phyloP scores from a whole-genome alignment of 345 rosid genomes.

The Trapa incisa region DNA sequence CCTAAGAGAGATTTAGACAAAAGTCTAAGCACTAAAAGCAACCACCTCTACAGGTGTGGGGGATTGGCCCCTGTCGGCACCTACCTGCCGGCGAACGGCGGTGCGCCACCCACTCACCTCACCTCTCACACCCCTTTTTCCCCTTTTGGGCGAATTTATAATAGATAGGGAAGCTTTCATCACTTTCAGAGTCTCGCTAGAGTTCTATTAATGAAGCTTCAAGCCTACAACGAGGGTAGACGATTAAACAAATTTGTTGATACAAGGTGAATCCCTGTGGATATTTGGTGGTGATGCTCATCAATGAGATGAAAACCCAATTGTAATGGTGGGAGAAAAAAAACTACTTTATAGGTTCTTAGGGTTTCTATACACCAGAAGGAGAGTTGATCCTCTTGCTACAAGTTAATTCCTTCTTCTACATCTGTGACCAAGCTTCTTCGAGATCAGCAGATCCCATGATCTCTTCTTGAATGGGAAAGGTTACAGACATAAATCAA shows the following conservation, averaged over 20 bases:
- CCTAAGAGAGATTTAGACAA: neutral
- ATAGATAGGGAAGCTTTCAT: neutral
- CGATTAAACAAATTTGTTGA: neutral
- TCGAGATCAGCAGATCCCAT: neutral
- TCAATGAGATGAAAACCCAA: neutral
- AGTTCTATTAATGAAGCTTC: too few relatives aligned
- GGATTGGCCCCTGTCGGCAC: slow-evolving; percentile 24
- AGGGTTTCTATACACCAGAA: neutral
- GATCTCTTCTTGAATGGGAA: slow-evolving; percentile 1
- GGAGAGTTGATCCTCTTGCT: neutral
- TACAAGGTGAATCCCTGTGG: neutral
- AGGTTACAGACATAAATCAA: neutral
- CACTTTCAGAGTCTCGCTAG: too few relatives aligned
- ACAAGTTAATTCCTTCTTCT: neutral
- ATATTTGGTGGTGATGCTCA: neutral
- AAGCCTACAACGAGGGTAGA: too few relatives aligned
- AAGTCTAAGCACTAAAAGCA: slow-evolving; percentile 2
- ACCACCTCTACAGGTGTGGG: slow-evolving; percentile 16
- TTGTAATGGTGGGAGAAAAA: neutral
- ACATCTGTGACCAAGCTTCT: neutral
- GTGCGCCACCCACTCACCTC: slow-evolving; percentile 34
- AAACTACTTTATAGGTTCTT: neutral
- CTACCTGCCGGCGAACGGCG: slow-evolving; percentile 44
- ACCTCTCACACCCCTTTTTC: neutral
- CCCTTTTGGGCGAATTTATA: neutral